These are phyloP conservation scores for Salix viminalis DNA, from an alignment of 345 rosid genomes.

Conservation along the genomic window DNA sequence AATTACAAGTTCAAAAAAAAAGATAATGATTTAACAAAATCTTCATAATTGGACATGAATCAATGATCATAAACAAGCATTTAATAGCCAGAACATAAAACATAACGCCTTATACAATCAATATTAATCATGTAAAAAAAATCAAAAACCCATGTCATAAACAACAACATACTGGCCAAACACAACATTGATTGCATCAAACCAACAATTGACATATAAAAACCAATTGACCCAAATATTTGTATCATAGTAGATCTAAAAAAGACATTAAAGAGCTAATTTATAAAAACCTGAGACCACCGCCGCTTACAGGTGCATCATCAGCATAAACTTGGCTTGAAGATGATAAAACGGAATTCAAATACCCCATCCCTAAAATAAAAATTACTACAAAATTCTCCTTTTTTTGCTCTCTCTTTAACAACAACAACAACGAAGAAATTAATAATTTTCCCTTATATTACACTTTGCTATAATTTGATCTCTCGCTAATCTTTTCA, in stretches of 20 bases:
- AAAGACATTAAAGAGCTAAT: background rate
- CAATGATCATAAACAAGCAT: background rate
- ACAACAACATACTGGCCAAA: background rate
- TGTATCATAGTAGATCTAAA: conserved; percentile 2
- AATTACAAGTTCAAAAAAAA: background rate
- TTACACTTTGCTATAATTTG: background rate
- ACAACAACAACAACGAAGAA: background rate
- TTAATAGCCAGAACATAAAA: background rate
- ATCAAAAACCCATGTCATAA: background rate
- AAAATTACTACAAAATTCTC: conserved; percentile 8
- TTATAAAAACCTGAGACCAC: conserved; percentile 74
- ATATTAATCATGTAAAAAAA: background rate
- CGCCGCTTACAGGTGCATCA: conserved; percentile 82
- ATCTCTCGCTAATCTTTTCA: background rate
- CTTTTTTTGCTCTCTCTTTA: conserved; percentile 7
- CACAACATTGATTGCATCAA: background rate
- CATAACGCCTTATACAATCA: background rate
- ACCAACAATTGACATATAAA: background rate
- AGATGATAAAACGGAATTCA: conserved; percentile 70
- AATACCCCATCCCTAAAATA: conserved; percentile 56
- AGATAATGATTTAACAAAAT: background rate
- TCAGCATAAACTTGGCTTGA: conserved; percentile 71
- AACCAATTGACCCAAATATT: too few relatives aligned
- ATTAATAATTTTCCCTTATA: background rate
- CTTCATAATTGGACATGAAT: background rate